Conservation (phyloP, 2,329 filamentous ascomycete genomes). For the Zopfia rhizophila region DNA sequence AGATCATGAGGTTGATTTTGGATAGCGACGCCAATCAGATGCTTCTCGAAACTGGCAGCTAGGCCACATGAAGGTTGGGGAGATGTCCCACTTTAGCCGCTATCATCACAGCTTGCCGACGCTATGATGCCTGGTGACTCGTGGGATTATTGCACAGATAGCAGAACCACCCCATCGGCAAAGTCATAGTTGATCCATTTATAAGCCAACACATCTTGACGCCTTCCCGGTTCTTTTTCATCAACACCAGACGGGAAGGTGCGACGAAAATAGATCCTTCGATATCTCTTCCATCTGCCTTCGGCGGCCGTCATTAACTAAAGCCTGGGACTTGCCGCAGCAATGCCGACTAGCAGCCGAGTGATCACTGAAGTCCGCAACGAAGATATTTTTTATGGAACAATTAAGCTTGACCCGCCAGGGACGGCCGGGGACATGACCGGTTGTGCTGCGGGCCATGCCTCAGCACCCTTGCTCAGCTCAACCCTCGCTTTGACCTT, state of each 20-base stretch:
- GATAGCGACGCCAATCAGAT: slow-evolving; percentile 27
- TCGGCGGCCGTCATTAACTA: slow-evolving; percentile 23
- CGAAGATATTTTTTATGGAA: slow-evolving; percentile 24
- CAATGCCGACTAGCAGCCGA: slow-evolving; percentile 38
- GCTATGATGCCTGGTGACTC: slow-evolving; percentile 30
- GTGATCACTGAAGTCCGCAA: slow-evolving; percentile 38
- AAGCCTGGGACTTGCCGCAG: slow-evolving; percentile 32
- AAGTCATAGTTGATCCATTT: slow-evolving; percentile 14
- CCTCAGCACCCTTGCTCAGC: slow-evolving; percentile 41
- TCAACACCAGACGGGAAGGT: slow-evolving; percentile 18
- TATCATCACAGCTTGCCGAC: slow-evolving; percentile 26
- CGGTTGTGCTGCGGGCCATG: slow-evolving; percentile 32
- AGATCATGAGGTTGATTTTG: slow-evolving; percentile 30
- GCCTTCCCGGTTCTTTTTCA: slow-evolving; percentile 7
- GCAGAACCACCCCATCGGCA: slow-evolving; percentile 33
- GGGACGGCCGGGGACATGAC: slow-evolving; percentile 26
- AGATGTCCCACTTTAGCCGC: slow-evolving; percentile 31
- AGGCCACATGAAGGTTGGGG: slow-evolving; percentile 21
- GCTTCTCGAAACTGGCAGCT: slow-evolving; percentile 3
- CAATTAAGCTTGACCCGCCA: slow-evolving; percentile 39
- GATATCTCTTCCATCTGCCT: slow-evolving; percentile 2
- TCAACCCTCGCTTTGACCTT: slow-evolving; percentile 39
- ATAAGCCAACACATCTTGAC: slow-evolving; percentile 15
- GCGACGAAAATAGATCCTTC: slow-evolving; percentile 15
- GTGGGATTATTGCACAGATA: slow-evolving; percentile 23